Percentiles rank a stretch among this genome's conserved stretches.
Conservation (phyloP, 208 protist genomes). For the Leishmania lainsoni region DNA sequence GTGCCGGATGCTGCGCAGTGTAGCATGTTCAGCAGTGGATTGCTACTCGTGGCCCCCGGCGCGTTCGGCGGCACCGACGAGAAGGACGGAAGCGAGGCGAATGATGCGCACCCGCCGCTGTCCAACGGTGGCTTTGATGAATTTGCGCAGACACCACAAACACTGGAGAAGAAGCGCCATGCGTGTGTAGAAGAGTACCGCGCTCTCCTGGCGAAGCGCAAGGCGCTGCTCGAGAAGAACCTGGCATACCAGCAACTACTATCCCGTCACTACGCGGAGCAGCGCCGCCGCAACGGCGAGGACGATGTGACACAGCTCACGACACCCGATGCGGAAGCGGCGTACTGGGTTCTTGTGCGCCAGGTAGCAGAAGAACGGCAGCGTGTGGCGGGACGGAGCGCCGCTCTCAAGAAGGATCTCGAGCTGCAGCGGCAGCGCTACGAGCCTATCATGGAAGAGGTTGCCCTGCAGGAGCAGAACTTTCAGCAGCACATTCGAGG, state of each 20-base stretch:
- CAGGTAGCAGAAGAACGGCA: slow-evolving; percentile 67
- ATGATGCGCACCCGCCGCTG: slow-evolving; percentile 6
- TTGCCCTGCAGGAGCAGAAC: slow-evolving; percentile 60
- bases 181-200: slow-evolving; percentile 62
- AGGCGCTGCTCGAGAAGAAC: slow-evolving; percentile 64
- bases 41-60: not conserved
- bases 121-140: slow-evolving; percentile 22
- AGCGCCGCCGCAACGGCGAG: slow-evolving; percentile 78
- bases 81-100: not conserved
- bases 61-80: slow-evolving; percentile 9
- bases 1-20: slow-evolving; percentile 24
- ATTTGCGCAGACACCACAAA: slow-evolving; percentile 7
- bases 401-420: slow-evolving; percentile 49
- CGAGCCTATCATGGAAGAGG: slow-evolving; percentile 69
- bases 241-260: slow-evolving; percentile 68
- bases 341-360: slow-evolving; percentile 77
- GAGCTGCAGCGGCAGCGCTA: slow-evolving; percentile 49
- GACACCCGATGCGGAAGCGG: slow-evolving; percentile 69
- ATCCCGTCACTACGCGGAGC: slow-evolving; percentile 75
- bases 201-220: slow-evolving; percentile 60
- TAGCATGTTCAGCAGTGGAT: slow-evolving; percentile 8
- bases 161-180: slow-evolving; percentile 41
- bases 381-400: slow-evolving; percentile 37
- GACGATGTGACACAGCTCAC: slow-evolving; percentile 45
- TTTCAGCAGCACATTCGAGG: slow-evolving; percentile 79